Evolutionary conservation across 1,139 yeast species (phyloP), one percentile per base, ranked within the genome.

Genomic region (Taiozyma sp.): DNA sequence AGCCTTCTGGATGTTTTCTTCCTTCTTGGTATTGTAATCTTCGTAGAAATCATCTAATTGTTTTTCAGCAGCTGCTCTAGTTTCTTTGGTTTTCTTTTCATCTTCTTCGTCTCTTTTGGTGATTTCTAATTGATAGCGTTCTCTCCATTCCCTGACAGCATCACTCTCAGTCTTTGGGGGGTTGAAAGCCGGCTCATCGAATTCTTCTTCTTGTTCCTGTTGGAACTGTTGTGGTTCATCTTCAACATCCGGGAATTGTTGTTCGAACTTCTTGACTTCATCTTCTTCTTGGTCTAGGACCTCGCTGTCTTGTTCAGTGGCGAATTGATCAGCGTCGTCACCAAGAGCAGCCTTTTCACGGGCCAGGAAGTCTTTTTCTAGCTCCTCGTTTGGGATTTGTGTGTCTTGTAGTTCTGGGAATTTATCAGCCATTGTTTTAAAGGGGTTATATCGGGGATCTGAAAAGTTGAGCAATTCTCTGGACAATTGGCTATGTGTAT

Each of bases 11-110:
- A 85, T 74, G 50, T 81, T 80, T 57, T 79, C 79, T 51, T 89
- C 95, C 70, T 84, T 88, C 73, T 93, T 93, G 64, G 77, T 75
- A 71, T 89, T 90, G 76, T 95, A 95, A 65, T 85, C 86, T 61
- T 90, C 97, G 70, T 95, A 95, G 70, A 93, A 93, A 59, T 88
- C 97, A 67, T 93, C 97, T 63, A 91, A 83, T 49, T 93, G 84
- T 65, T 83, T 81, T 63, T 83, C 81, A n/a, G 99, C 99, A 56
- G 85, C 84, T 47, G 80, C 77, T 51, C 85, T 77, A 53, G 89
- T 77, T 55, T 85, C 91, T 45, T 75, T 74, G 66, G 87, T 81
- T 66, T 82, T 88, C 58, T 79, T 74, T 21, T 73, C 73, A 60
- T 88, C 85, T 56, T 81, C 80, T 58, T 79, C 83, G 65, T 95